Percentiles rank a stretch among this genome's conserved stretches.
Evolutionary conservation across 139 green algal genomes (phyloP).

Genomic region (Edaphochlamys debaryana): DNA sequence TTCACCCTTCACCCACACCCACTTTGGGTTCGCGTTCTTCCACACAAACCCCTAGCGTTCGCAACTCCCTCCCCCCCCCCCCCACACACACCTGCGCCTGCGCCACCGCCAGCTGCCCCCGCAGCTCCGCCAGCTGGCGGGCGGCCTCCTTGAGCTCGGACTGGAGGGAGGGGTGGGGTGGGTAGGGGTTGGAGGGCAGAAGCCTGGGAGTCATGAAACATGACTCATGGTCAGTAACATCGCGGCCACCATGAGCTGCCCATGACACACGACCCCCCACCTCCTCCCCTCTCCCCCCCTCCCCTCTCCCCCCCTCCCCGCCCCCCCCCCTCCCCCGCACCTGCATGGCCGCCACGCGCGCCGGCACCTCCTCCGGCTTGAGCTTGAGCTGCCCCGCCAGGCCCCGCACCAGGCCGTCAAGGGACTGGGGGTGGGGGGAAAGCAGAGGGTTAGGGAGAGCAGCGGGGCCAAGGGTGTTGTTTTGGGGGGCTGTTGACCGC

Average conservation of each 20-base stretch:
- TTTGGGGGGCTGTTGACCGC: too few relatives aligned
- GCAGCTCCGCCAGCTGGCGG: conserved; percentile 77
- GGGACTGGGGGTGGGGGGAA: too few relatives aligned
- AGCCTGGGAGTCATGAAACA: too few relatives aligned
- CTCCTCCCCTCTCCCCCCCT: conserved; percentile 35
- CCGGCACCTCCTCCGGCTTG: conserved; percentile 68
- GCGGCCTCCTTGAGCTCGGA: conserved; percentile 70
- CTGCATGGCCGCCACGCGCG: conserved; percentile 57
- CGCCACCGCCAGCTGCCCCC: conserved; percentile 76
- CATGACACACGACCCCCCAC: not conserved
- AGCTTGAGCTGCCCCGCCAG: conserved; percentile 63
- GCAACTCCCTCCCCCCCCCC: too few relatives aligned
- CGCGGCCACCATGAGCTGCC: too few relatives aligned
- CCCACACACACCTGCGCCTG: conserved; percentile 63
- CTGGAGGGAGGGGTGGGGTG: conserved; percentile 13
- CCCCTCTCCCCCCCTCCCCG: not conserved
- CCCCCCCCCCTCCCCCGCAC: not conserved
- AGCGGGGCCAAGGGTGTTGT: too few relatives aligned
- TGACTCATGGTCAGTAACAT: too few relatives aligned
- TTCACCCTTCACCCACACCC: too few relatives aligned
- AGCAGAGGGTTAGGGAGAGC: too few relatives aligned
- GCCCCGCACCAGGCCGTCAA: conserved; percentile 71
- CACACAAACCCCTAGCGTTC: too few relatives aligned
- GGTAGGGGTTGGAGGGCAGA: too few relatives aligned
- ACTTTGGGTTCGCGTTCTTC: too few relatives aligned